Conservation (phyloP, 192 early-diverging fungal species). For the Dimargaris cristalligena region DNA sequence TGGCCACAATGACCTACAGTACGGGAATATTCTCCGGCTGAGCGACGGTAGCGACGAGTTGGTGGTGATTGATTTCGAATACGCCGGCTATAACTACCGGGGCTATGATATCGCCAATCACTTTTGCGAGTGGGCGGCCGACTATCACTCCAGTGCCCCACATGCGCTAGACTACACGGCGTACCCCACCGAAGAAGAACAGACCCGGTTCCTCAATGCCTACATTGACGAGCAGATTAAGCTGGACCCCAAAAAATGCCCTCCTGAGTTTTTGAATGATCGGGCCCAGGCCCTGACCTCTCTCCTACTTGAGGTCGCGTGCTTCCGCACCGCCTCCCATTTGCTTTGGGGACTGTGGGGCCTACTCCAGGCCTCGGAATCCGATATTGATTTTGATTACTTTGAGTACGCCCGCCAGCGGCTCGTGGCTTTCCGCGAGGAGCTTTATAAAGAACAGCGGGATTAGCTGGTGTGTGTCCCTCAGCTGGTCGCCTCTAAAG, state of each 20-base stretch:
- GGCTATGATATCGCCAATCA: slow-evolving; percentile 72
- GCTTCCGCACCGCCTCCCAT: slow-evolving; percentile 31
- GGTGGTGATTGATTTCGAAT: slow-evolving; percentile 68
- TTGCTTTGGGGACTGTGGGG: slow-evolving; percentile 71
- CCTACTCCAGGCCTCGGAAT: slow-evolving; percentile 51
- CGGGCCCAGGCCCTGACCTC: neutral
- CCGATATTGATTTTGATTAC: slow-evolving; percentile 67
- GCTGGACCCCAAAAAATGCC: slow-evolving; percentile 17
- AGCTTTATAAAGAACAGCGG: slow-evolving; percentile 13
- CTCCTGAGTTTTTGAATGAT: neutral
- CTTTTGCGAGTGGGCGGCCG: slow-evolving; percentile 70
- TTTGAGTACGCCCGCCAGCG: slow-evolving; percentile 43
- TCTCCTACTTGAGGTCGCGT: slow-evolving; percentile 17
- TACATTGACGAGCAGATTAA: slow-evolving; percentile 39
- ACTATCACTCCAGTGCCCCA: slow-evolving; percentile 44
- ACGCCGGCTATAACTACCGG: slow-evolving; percentile 61
- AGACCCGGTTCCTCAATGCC: slow-evolving; percentile 38
- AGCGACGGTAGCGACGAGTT: slow-evolving; percentile 34
- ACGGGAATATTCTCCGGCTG: slow-evolving; percentile 71
- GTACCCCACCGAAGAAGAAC: slow-evolving; percentile 44
- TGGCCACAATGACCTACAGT: slow-evolving; percentile 80
- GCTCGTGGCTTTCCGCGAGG: slow-evolving; percentile 26
- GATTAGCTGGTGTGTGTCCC: no score
- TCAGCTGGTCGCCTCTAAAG: no score
- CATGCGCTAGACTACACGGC: slow-evolving; percentile 21